These are phyloP conservation scores for Aspergillus kassunensis DNA, from an alignment of 495 filamentous ascomycete genomes.

Conservation along the genomic window DNA sequence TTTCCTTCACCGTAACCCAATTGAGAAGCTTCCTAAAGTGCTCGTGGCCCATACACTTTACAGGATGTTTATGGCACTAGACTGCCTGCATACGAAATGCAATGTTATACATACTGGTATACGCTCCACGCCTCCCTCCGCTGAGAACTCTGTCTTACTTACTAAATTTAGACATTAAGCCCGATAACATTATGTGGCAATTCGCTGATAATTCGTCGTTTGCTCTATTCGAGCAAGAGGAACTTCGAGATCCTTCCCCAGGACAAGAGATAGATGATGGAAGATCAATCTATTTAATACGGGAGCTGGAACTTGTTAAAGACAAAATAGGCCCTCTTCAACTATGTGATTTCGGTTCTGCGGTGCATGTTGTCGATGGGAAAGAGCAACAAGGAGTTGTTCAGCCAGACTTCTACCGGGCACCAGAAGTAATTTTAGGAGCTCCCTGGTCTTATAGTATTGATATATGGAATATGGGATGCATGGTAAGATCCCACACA, in stretches of 20 bases:
- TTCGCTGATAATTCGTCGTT: slow-evolving; percentile 34
- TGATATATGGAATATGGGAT: slow-evolving; percentile 44
- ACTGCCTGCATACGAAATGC: slow-evolving; percentile 45
- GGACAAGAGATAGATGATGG: slow-evolving; percentile 25
- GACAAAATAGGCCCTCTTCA: slow-evolving; percentile 12
- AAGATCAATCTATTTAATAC: slow-evolving; percentile 27
- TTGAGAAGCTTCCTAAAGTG: slow-evolving; percentile 21
- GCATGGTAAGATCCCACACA: slow-evolving; percentile 29
- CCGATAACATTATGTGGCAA: slow-evolving; percentile 35
- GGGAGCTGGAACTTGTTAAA: too few relatives aligned
- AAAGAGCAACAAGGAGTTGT: slow-evolving; percentile 19
- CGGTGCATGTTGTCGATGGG: slow-evolving; percentile 12
- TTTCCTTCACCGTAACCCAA: slow-evolving; percentile 31
- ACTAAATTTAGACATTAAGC: slow-evolving; percentile 30
- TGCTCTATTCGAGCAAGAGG: slow-evolving; percentile 21
- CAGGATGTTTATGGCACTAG: slow-evolving; percentile 37
- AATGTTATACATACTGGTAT: slow-evolving; percentile 43
- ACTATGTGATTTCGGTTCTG: slow-evolving; percentile 32
- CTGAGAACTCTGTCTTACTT: not conserved
- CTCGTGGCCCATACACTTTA: slow-evolving; percentile 22
- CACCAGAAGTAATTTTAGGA: slow-evolving; percentile 39
- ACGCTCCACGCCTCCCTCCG: not conserved
- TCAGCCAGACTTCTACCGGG: slow-evolving; percentile 38
- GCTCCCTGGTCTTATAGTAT: slow-evolving; percentile 36
- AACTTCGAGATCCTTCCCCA: slow-evolving; percentile 26